Evolutionary conservation across 768 basidiomycete species (phyloP).

Genomic region (Suillus ampliporus): DNA sequence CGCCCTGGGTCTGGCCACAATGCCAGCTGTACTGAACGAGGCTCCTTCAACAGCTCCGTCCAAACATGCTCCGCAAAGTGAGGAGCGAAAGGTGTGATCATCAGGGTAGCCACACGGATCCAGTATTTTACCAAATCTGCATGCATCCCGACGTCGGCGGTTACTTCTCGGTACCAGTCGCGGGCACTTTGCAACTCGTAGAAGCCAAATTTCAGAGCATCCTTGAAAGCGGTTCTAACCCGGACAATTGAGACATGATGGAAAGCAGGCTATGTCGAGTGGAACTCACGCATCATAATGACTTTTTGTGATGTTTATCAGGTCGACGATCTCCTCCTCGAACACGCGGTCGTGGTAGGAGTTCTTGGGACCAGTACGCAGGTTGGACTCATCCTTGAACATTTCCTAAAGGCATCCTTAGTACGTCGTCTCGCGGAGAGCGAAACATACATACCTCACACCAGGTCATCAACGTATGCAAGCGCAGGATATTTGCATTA

Average conservation of each 20-base stretch:
- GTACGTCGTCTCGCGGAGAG: neutral
- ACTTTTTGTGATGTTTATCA: constrained; percentile 81
- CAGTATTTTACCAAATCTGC: constrained; percentile 83
- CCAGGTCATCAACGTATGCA: constrained; percentile 92
- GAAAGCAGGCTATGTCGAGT: neutral
- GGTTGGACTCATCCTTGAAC: constrained; percentile 66
- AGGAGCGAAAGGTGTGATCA: constrained; percentile 87
- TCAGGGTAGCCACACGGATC: constrained; percentile 80
- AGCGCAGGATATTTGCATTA: constrained; percentile 92
- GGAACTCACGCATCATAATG: constrained; percentile 79
- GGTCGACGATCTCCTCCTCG: constrained; percentile 86
- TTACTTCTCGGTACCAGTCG: constrained; percentile 97
- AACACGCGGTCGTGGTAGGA: constrained; percentile 89
- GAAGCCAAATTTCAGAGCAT: constrained; percentile 93
- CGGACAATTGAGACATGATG: constrained; percentile 2
- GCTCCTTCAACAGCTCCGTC: constrained; percentile 71
- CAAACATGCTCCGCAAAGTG: constrained; percentile 96
- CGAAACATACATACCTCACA: constrained; percentile 68
- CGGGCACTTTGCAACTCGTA: constrained; percentile 92
- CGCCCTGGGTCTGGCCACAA: constrained; percentile 75
- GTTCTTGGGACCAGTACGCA: constrained; percentile 76
- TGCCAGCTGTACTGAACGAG: constrained; percentile 81
- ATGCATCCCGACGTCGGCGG: constrained; percentile 90
- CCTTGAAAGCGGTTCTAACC: constrained; percentile 89
- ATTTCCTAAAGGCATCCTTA: constrained; percentile 65